A percentile compares a stretch with the other conserved stretches of the same genome.
These are phyloP conservation scores for Stagonosporopsis vannaccii DNA, from an alignment of 2,329 filamentous ascomycete genomes.

Conservation along the genomic window DNA sequence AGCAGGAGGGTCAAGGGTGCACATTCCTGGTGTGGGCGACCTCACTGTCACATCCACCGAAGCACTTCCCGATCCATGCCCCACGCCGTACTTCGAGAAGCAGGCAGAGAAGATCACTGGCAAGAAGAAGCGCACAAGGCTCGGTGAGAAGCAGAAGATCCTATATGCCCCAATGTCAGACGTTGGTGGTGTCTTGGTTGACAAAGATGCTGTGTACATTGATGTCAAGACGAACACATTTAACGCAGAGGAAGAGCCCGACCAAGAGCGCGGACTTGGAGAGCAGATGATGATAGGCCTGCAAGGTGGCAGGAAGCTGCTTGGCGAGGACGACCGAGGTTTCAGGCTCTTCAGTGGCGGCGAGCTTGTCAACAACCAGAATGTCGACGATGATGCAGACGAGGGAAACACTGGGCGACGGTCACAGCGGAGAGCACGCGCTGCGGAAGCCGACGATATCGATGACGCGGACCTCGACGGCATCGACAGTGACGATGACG, in stretches of 20 bases:
- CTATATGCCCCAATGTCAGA: conserved; percentile 98
- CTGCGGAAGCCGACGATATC: conserved; percentile 56
- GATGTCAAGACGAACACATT: conserved; percentile 77
- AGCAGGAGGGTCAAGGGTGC: conserved; percentile 82
- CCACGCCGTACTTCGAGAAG: conserved; percentile 89
- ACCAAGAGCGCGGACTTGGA: conserved; percentile 83
- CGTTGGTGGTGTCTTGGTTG: conserved; percentile 92
- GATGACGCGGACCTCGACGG: conserved; percentile 61
- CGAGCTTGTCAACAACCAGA: conserved; percentile 67
- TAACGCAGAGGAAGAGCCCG: conserved; percentile 64
- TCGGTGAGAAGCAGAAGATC: conserved; percentile 97
- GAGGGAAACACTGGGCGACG: conserved; percentile 66
- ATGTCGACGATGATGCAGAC: conserved; percentile 58
- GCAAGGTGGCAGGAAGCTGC: conserved; percentile 79
- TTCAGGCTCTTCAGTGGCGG: conserved; percentile 87
- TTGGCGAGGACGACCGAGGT: conserved; percentile 83
- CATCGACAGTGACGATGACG: conserved; percentile 62
- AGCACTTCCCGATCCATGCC: conserved; percentile 89
- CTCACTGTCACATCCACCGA: conserved; percentile 85
- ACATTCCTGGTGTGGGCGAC: conserved; percentile 92
- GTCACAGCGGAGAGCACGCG: conserved; percentile 59
- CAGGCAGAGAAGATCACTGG: conserved; percentile 83
- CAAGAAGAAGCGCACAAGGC: conserved; percentile 77
- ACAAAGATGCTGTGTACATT: conserved; percentile 96
- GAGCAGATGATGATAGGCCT: conserved; percentile 93